Conservation (phyloP, 371 early-diverging fungal species). For the Mucor velutinosus region DNA sequence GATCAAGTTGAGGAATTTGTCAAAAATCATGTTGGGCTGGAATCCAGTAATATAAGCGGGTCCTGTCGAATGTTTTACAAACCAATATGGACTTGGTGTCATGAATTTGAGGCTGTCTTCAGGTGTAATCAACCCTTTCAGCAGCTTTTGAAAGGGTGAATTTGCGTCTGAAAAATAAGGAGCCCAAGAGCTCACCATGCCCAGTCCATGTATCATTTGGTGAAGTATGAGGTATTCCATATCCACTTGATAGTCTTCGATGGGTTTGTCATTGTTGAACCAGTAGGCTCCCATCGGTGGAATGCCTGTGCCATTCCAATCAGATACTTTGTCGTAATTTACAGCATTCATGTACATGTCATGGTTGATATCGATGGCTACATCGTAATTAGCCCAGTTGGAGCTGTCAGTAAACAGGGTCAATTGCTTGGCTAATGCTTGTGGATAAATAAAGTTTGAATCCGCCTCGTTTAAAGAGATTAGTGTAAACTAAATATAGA, state of each 20-base stretch:
- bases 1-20: conserved; percentile 31
- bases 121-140: conserved; percentile 18
- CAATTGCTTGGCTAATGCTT: conserved; percentile 38
- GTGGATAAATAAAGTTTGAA: conserved; percentile 39
- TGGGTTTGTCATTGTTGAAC: conserved; percentile 23
- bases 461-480: conserved; percentile 25
- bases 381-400: conserved; percentile 33
- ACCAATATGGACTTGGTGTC: conserved; percentile 33
- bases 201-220: conserved; percentile 40
- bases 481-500: conserved; percentile 17
- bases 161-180: conserved; percentile 31
- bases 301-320: conserved; percentile 25
- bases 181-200: conserved; percentile 41
- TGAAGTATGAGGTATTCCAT: conserved; percentile 37
- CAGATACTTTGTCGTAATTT: conserved; percentile 11
- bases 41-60: conserved; percentile 33
- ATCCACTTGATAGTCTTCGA: conserved; percentile 32
- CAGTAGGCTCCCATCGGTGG: conserved; percentile 26
- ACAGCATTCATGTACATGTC: conserved; percentile 31
- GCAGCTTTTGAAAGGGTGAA: conserved; percentile 32
- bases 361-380: conserved; percentile 35
- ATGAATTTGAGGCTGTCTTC: conserved; percentile 29
- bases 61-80: conserved; percentile 19
- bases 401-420: conserved; percentile 19
- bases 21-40: conserved; percentile 40